Evolutionary conservation across 371 early-diverging fungal species (phyloP).

Genomic region (Scutellospora calospora): DNA sequence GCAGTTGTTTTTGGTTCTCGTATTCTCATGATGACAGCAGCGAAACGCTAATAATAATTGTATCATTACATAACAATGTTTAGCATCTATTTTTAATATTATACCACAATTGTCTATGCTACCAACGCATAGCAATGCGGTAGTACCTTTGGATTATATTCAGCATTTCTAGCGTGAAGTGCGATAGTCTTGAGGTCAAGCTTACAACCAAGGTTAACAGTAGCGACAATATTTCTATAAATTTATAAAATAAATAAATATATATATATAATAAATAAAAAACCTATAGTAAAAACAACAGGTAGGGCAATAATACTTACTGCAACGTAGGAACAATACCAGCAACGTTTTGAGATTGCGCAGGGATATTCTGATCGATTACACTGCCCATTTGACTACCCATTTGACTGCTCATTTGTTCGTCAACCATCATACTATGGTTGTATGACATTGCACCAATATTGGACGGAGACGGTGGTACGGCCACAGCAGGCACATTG

Average conservation of each 20-base stretch:
- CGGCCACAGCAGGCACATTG: slow-evolving; percentile 26
- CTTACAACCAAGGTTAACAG: slow-evolving; percentile 99
- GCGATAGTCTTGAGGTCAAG: slow-evolving; percentile 99
- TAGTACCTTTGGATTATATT: slow-evolving; percentile 99
- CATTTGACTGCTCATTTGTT: slow-evolving; percentile 55
- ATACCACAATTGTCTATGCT: slow-evolving; percentile 35
- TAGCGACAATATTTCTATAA: slow-evolving; percentile 98
- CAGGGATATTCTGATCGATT: slow-evolving; percentile 53
- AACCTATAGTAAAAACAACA: background rate
- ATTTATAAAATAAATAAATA: no score
- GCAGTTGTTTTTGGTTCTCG: slow-evolving; percentile 99
- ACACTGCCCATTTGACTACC: slow-evolving; percentile 53
- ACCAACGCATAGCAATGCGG: slow-evolving; percentile 42
- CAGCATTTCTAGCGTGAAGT: slow-evolving; percentile 99
- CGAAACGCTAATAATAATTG: slow-evolving; percentile 89
- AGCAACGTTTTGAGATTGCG: slow-evolving; percentile 66
- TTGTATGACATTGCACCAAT: background rate
- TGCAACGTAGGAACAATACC: slow-evolving; percentile 88
- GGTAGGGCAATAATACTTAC: slow-evolving; percentile 62
- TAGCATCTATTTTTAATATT: background rate
- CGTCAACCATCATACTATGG: slow-evolving; percentile 62
- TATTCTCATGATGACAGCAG: slow-evolving; percentile 99
- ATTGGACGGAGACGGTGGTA: slow-evolving; percentile 35
- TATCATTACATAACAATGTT: background rate
- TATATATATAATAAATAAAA: no score